A percentile compares a stretch with the other conserved stretches of the same genome.
These are phyloP conservation scores for Drechslerella dactyloides DNA, from an alignment of 2,329 filamentous ascomycete genomes.

Conservation along the genomic window DNA sequence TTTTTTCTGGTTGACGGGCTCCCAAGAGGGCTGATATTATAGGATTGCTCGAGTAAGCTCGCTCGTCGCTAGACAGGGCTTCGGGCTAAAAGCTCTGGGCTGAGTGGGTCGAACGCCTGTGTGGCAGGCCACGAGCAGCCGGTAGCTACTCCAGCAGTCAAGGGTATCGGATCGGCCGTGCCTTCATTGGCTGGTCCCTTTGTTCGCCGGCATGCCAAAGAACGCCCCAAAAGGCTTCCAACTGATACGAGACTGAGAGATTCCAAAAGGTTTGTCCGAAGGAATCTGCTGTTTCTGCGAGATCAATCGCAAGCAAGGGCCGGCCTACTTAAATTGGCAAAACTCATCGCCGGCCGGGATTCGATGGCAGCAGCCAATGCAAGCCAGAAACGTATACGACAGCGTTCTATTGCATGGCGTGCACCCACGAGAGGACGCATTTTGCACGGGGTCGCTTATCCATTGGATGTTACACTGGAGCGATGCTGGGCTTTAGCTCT, in stretches of 20 bases:
- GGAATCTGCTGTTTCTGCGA: constrained; percentile 8
- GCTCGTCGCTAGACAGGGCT: constrained; percentile 20
- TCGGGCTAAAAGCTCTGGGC: constrained; percentile 19
- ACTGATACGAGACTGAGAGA: constrained; percentile 20
- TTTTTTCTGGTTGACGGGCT: constrained; percentile 39
- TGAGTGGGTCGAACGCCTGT: constrained; percentile 49
- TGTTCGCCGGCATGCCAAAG: constrained; percentile 25
- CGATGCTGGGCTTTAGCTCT: constrained; percentile 19
- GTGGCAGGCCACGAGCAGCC: constrained; percentile 25
- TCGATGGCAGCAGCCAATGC: constrained; percentile 43
- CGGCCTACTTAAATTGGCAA: constrained; percentile 46
- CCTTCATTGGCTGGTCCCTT: constrained; percentile 34
- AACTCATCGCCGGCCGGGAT: constrained; percentile 41
- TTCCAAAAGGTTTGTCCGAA: constrained; percentile 17
- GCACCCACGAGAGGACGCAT: constrained; percentile 23
- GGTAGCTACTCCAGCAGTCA: constrained; percentile 35
- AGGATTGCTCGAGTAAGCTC: background rate
- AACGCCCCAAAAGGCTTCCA: constrained; percentile 10
- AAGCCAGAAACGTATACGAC: constrained; percentile 50
- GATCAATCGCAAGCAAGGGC: constrained; percentile 35
- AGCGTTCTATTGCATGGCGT: constrained; percentile 40
- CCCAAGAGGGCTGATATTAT: constrained; percentile 49
- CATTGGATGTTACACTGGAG: constrained; percentile 32
- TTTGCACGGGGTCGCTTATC: constrained; percentile 45
- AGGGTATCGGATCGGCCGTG: constrained; percentile 30